These are phyloP conservation scores for Triticum turgidum DNA, from an alignment of 176 grass and related monocot genomes.

Conservation along the genomic window DNA sequence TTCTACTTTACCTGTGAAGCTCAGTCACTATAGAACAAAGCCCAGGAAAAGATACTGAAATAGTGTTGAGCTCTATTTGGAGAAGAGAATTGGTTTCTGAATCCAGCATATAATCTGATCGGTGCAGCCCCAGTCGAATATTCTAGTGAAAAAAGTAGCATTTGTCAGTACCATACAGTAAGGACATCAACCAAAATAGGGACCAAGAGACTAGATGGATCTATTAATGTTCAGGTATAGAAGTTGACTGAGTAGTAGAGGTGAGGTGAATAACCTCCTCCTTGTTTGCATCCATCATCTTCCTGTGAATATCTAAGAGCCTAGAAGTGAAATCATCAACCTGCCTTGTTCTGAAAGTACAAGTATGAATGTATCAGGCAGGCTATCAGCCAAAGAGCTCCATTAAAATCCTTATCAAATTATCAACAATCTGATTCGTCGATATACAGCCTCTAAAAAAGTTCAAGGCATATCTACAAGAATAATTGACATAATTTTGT, in stretches of 20 bases:
- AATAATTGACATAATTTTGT: not conserved
- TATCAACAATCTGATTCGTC: not conserved
- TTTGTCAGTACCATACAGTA: constrained; percentile 1
- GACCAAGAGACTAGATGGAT: not conserved
- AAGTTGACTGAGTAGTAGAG: constrained; percentile 1
- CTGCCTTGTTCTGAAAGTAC: constrained; percentile 69
- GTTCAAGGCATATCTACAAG: not conserved
- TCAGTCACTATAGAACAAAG: constrained; percentile 76
- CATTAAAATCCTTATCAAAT: not conserved
- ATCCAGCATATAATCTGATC: constrained; percentile 99
- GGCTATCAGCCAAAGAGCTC: not conserved
- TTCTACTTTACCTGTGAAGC: constrained; percentile 73
- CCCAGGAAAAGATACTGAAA: constrained; percentile 87
- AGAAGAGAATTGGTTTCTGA: constrained; percentile 81
- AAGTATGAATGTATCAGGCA: constrained; percentile 6
- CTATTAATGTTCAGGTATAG: not conserved
- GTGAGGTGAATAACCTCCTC: constrained; percentile 53
- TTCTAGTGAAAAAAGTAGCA: constrained; percentile 47
- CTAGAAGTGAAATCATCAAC: constrained; percentile 85
- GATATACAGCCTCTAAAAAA: not conserved
- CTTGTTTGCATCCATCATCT: constrained; percentile 84
- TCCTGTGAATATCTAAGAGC: constrained; percentile 84
- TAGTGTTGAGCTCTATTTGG: constrained; percentile 97
- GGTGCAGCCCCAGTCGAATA: constrained; percentile 83
- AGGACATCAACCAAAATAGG: not conserved